Percentiles rank a stretch among this genome's conserved stretches.
phyloP scores from a whole-genome alignment of 2,329 filamentous ascomycete genomes.

The Alternaria hordeiaustralica region DNA sequence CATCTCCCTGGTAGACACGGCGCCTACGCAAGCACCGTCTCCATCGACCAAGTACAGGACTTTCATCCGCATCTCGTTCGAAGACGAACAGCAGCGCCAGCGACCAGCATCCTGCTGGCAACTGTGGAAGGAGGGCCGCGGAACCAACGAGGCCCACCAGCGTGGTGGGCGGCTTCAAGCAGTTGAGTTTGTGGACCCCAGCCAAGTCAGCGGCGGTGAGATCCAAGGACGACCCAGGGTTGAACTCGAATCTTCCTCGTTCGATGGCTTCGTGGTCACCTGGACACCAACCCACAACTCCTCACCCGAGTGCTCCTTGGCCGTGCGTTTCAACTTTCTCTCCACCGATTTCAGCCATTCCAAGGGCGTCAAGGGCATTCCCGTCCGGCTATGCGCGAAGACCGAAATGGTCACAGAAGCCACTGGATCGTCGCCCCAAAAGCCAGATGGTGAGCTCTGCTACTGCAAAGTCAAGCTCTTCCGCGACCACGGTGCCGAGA shows the following conservation, averaged over 20 bases:
- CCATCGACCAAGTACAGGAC: conserved; percentile 80
- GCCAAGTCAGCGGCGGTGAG: conserved; percentile 61
- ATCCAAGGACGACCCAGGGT: conserved; percentile 54
- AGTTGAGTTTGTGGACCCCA: conserved; percentile 85
- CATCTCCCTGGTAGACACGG: conserved; percentile 81
- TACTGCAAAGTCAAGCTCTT: conserved; percentile 98
- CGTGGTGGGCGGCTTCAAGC: conserved; percentile 90
- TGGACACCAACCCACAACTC: conserved; percentile 78
- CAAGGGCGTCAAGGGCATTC: conserved; percentile 97
- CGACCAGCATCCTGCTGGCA: conserved; percentile 86
- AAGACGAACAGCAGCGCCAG: conserved; percentile 90
- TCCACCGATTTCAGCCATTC: conserved; percentile 99
- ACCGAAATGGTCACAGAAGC: conserved; percentile 71
- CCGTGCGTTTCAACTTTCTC: conserved; percentile 96
- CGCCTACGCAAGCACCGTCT: conserved; percentile 61
- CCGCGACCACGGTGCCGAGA: conserved; percentile 91
- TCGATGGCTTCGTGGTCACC: conserved; percentile 90
- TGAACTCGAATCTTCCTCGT: conserved; percentile 70
- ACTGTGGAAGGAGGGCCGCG: conserved; percentile 93
- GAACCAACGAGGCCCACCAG: conserved; percentile 94
- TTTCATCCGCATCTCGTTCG: conserved; percentile 93
- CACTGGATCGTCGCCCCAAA: conserved; percentile 53
- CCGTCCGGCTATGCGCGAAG: conserved; percentile 90
- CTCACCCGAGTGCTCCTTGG: conserved; percentile 78
- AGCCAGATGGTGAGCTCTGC: conserved; percentile 71